phyloP scores from a whole-genome alignment of 441 rosid species.

The Eruca vesicaria region DNA sequence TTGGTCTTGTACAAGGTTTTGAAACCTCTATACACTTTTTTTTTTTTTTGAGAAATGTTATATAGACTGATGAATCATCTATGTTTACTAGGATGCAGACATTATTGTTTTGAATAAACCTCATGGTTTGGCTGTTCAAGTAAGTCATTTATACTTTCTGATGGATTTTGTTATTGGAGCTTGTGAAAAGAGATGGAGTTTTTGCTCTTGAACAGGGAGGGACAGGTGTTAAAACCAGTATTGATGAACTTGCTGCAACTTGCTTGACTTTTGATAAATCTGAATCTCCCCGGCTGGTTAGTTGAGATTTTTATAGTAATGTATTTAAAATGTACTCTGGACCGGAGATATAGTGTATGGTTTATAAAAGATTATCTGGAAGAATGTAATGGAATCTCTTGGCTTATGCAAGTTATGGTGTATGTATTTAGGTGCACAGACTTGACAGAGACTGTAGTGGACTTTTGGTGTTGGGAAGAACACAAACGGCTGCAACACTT shows the following conservation, averaged over 20 bases:
- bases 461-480: constrained; percentile 92
- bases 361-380: background rate
- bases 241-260: constrained; percentile 74
- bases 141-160: constrained; percentile 23
- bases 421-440: constrained; percentile 72
- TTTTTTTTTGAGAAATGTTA: background rate
- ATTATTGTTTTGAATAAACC: constrained; percentile 83
- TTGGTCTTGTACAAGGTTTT: constrained; percentile 63
- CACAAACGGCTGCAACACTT: constrained; percentile 68
- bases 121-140: constrained; percentile 94
- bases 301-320: constrained; percentile 23
- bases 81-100: constrained; percentile 61
- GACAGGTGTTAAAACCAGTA: constrained; percentile 72
- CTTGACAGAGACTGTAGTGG: constrained; percentile 96
- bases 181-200: background rate
- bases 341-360: background rate
- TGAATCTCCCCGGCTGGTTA: constrained; percentile 87
- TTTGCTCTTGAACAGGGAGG: constrained; percentile 63
- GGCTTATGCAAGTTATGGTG: constrained; percentile 12
- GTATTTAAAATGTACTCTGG: background rate
- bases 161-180: background rate
- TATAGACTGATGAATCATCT: background rate
- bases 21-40: constrained; percentile 8
- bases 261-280: constrained; percentile 61
- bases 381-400: too few relatives aligned